Evolutionary conservation across 345 rosid species (phyloP).

Genomic region (Sonneratia caseolaris): DNA sequence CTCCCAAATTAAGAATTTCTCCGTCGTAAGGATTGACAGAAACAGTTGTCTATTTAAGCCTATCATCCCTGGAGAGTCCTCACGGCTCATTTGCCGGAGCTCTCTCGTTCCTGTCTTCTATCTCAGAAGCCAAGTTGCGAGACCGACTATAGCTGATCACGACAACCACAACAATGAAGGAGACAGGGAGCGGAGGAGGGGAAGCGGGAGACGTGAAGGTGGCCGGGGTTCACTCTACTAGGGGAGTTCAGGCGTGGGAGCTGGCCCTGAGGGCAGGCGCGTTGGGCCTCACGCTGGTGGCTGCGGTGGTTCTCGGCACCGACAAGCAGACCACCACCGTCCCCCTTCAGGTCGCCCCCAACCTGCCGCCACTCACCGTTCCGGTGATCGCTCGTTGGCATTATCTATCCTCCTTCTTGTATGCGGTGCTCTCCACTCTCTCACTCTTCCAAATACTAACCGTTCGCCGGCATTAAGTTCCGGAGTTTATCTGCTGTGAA

Average conservation of each 20-base stretch:
- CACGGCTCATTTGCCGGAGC: neutral
- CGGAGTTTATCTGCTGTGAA: no score
- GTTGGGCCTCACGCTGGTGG: constrained; percentile 36
- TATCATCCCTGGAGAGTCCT: neutral
- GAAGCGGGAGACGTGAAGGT: neutral
- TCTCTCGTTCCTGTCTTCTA: neutral
- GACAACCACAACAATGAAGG: neutral
- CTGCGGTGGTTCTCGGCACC: constrained; percentile 39
- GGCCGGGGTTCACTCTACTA: neutral
- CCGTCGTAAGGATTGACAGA: neutral
- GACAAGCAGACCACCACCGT: constrained; percentile 38
- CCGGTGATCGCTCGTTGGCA: constrained; percentile 44
- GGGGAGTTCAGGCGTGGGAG: neutral
- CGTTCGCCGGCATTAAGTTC: no score
- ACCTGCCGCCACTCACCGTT: constrained; percentile 42
- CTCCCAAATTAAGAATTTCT: neutral
- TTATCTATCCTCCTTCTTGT: constrained; percentile 59
- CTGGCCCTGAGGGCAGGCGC: constrained; percentile 38
- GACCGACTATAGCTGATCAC: neutral
- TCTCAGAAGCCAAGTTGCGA: no score
- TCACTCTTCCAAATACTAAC: neutral
- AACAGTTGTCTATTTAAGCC: neutral
- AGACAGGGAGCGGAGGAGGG: neutral
- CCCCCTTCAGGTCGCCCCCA: constrained; percentile 25
- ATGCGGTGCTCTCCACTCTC: constrained; percentile 11